These are phyloP conservation scores for Staphylotrichum tortipilum DNA, from an alignment of 495 filamentous ascomycete genomes.

Conservation along the genomic window DNA sequence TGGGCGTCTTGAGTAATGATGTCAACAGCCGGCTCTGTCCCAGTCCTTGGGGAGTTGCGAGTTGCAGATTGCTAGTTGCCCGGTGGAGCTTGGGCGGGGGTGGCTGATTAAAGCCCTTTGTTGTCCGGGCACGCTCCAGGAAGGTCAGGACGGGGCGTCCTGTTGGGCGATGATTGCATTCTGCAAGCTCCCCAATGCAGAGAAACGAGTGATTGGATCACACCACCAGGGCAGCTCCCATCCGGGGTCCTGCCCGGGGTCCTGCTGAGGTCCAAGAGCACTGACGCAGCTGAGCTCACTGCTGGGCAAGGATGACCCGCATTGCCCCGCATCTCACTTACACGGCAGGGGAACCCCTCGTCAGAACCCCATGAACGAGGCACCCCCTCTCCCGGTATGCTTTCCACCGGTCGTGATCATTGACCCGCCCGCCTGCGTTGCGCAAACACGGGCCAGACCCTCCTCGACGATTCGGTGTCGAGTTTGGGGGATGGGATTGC, in stretches of 20 bases:
- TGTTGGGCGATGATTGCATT: slow-evolving; percentile 4
- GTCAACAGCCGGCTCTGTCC: not conserved
- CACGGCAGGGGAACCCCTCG: not conserved
- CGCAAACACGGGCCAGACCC: too few species aligned
- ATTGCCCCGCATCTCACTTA: not conserved
- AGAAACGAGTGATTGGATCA: slow-evolving; percentile 12
- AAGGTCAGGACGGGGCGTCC: not conserved
- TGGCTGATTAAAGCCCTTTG: not conserved
- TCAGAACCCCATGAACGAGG: not conserved
- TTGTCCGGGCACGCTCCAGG: slow-evolving; percentile 5
- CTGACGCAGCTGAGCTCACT: slow-evolving; percentile 8
- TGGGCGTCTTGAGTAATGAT: too few species aligned
- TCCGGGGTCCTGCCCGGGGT: too few species aligned
- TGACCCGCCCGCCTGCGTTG: too few species aligned
- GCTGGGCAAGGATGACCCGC: not conserved
- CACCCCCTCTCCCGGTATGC: too few species aligned
- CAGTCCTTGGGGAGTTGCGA: too few species aligned
- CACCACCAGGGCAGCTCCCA: slow-evolving; percentile 5
- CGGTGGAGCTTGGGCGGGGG: too few species aligned
- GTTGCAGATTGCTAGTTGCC: too few species aligned
- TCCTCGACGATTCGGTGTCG: too few species aligned
- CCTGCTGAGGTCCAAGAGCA: slow-evolving; percentile 4
- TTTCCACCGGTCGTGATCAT: too few species aligned
- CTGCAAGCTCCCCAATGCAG: not conserved
- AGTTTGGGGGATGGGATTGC: too few species aligned